Evolutionary conservation across 305 asterid species (phyloP).

Genomic region (Andrographis paniculata): DNA sequence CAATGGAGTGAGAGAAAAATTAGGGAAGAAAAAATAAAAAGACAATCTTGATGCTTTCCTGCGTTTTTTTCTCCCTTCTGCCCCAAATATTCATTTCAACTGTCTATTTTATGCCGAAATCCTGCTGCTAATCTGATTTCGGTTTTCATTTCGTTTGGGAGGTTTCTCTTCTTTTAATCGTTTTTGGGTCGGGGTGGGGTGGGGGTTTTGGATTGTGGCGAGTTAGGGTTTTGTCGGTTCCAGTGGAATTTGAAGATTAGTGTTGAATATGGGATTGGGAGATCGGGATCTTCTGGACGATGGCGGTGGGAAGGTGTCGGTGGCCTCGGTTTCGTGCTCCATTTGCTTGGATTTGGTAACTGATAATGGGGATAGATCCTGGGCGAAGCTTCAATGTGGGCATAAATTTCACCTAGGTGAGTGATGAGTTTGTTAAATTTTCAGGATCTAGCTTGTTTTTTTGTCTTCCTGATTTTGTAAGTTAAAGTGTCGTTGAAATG

Average conservation of each 20-base stretch:
- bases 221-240: conserved; percentile 6
- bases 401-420: conserved; percentile 45
- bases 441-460: conserved; percentile 6
- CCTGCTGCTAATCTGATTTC: not conserved
- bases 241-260: conserved; percentile 5
- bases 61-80: conserved; percentile 9
- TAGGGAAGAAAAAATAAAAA: conserved; percentile 2
- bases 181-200: not conserved
- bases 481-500: too few relatives aligned
- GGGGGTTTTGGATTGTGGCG: not conserved
- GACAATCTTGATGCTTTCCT: conserved; percentile 11
- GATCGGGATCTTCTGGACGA: conserved; percentile 36
- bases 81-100: conserved; percentile 9
- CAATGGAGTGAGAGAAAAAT: too few relatives aligned
- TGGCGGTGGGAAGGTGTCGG: conserved; percentile 22
- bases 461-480: not conserved
- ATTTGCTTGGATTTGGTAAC: conserved; percentile 37
- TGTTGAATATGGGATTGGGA: conserved; percentile 30
- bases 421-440: conserved; percentile 7
- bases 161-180: not conserved
- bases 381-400: conserved; percentile 46
- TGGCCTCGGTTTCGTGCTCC: conserved; percentile 30
- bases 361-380: conserved; percentile 37
- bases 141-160: too few relatives aligned
- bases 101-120: not conserved